Conservation (phyloP, 2,329 filamentous ascomycete genomes). For the Hypoxylon sp. region DNA sequence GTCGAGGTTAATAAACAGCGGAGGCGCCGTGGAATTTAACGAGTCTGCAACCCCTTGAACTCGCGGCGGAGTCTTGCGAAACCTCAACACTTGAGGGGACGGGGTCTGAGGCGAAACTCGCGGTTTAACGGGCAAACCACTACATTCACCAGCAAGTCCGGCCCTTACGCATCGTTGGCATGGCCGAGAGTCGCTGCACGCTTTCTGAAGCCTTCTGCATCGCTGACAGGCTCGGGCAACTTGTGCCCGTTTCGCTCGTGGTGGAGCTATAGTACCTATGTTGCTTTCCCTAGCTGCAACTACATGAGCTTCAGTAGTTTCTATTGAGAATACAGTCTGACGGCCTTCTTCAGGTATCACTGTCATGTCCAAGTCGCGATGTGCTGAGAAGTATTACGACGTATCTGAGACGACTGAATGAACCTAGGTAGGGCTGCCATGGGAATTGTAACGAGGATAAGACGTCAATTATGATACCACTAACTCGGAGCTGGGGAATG, state of each 20-base stretch:
- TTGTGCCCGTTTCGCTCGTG: conserved; percentile 56
- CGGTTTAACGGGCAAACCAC: conserved; percentile 22
- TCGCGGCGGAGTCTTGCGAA: conserved; percentile 17
- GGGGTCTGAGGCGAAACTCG: conserved; percentile 15
- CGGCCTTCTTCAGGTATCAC: conserved; percentile 3
- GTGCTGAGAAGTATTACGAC: conserved; percentile 2
- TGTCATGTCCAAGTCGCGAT: conserved; percentile 23
- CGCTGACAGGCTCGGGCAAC: conserved; percentile 62
- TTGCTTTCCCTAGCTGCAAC: conserved; percentile 11
- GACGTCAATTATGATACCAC: conserved; percentile 11
- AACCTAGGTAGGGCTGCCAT: conserved; percentile 12
- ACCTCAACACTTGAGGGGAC: conserved; percentile 14
- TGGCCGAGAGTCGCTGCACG: conserved; percentile 62
- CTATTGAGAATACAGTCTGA: conserved; percentile 4
- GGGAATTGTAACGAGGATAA: conserved; percentile 5
- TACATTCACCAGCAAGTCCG: conserved; percentile 59
- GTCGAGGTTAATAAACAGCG: conserved; percentile 39
- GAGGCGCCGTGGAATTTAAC: conserved; percentile 25
- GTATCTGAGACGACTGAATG: conserved; percentile 4
- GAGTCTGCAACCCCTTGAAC: conserved; percentile 16
- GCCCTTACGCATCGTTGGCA: conserved; percentile 61
- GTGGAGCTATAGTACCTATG: conserved; percentile 12
- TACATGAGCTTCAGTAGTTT: conserved; percentile 16
- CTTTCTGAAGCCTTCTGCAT: conserved; percentile 61
- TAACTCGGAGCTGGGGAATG: conserved; percentile 4